A percentile compares a stretch with the other conserved stretches of the same genome.
These are phyloP conservation scores for Euphorbia peplus DNA, from an alignment of 345 rosid genomes.

Conservation along the genomic window DNA sequence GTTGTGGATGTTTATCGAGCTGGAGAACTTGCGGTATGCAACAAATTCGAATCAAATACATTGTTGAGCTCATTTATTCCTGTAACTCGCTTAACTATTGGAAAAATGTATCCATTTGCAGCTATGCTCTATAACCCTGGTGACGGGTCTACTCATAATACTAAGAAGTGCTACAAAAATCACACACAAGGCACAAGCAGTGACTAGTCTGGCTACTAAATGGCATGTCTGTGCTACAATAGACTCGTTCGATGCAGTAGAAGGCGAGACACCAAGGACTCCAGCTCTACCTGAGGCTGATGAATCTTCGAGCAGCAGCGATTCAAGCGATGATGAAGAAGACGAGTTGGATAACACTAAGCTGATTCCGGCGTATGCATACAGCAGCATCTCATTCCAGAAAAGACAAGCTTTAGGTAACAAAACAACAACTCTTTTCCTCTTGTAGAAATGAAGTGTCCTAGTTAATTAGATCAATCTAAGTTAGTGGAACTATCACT, in stretches of 20 bases:
- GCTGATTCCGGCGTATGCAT: constrained; percentile 64
- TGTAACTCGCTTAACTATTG: too few species aligned
- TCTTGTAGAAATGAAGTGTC: neutral
- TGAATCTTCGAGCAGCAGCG: constrained; percentile 24
- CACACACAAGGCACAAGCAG: constrained; percentile 87
- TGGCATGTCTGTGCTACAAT: constrained; percentile 92
- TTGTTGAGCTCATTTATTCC: neutral
- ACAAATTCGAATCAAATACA: neutral
- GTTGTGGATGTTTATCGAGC: constrained; percentile 53
- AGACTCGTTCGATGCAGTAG: constrained; percentile 56
- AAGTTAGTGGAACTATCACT: too few species aligned
- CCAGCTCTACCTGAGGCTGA: neutral
- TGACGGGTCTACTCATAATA: constrained; percentile 58
- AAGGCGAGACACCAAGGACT: constrained; percentile 62
- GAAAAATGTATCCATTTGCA: constrained; percentile 23
- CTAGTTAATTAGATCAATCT: neutral
- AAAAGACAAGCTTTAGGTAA: constrained; percentile 91
- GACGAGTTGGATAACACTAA: constrained; percentile 75
- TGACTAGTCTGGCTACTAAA: constrained; percentile 86
- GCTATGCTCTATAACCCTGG: constrained; percentile 76
- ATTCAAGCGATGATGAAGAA: constrained; percentile 73
- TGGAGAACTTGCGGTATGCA: constrained; percentile 85
- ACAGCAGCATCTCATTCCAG: constrained; percentile 77
- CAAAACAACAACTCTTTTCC: constrained; percentile 3
- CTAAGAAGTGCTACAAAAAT: constrained; percentile 84